These are phyloP conservation scores for Lolium multiflorum DNA, from an alignment of 176 grass and related monocot species.

Conservation along the genomic window DNA sequence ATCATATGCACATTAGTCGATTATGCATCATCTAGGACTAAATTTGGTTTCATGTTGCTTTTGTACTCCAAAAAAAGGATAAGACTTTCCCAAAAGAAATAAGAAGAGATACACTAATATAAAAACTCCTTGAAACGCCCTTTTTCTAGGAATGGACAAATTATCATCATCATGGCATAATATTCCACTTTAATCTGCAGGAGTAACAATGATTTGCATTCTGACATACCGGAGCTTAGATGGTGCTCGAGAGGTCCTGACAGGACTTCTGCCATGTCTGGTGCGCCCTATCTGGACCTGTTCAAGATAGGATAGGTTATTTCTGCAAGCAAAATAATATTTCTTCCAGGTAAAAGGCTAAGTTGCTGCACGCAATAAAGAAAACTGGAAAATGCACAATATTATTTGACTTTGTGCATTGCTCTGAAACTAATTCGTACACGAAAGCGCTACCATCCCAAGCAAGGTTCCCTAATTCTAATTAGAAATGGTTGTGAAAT, in stretches of 20 bases:
- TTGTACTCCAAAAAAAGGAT: not conserved
- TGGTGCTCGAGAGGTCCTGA: constrained; percentile 64
- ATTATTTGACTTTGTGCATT: not conserved
- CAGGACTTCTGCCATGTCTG: constrained; percentile 77
- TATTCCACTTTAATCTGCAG: not conserved
- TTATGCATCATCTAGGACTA: not conserved
- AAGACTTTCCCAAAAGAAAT: not conserved
- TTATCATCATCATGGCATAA: not conserved
- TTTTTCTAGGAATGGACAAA: not conserved
- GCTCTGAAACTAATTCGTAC: not conserved
- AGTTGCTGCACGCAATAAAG: not conserved
- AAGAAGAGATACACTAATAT: not conserved
- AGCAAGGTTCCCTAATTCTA: not conserved
- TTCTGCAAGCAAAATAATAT: not conserved
- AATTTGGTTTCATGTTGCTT: constrained; percentile 5
- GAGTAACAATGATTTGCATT: constrained; percentile 13
- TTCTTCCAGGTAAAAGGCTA: constrained; percentile 1
- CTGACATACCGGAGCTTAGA: constrained; percentile 53
- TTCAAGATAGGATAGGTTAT: constrained; percentile 36
- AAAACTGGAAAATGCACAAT: not conserved
- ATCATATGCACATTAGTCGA: constrained; percentile 13
- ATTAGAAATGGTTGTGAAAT: not conserved
- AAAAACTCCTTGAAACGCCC: not conserved
- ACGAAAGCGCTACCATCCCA: not conserved
- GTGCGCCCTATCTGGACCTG: constrained; percentile 53